Evolutionary conservation across 768 basidiomycete genomes (phyloP), one percentile per base, ranked within the genome.

Genomic region (Tremella yokohamensis): DNA sequence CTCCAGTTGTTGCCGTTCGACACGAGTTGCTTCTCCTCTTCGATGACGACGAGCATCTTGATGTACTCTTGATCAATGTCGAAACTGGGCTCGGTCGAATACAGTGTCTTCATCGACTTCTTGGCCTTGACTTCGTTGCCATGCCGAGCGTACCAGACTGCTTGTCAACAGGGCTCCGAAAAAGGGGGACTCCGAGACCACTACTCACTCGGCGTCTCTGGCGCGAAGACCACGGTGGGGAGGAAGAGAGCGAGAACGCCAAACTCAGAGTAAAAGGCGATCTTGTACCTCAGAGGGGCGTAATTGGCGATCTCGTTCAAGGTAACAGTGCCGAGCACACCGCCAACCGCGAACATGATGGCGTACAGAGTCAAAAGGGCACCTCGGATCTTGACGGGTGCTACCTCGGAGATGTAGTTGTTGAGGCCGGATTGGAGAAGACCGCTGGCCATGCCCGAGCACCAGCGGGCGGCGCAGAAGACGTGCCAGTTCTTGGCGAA

Each of bases 181-280:
- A n/a, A 11, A 11, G 39, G 39, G 39, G n/a, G 11, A 40, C 12
- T 40, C 39, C 39, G 12, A 11, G 39, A 11, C n/a, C n/a, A n/a
- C 11, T 11, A 40, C 39, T 40, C 39, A 40, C 39, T 40, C 29
- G 65, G 65, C 7, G 65, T 60, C 52, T 66, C 65, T 40, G 65
- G 65, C 2, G 54, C 47, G 29, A 60, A 49, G 40, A 63, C 22
- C 12, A 60, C 47, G 50, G 52, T 52, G 1, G 62, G 58, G 1
- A 63, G 16, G 52, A 51, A 63, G 18, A 66, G 6, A 11, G 47
- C 65, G 13, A 63, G 47, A 49, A 66, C 38, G 18, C 52, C 65
- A 29, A 60, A 63, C 47, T 66, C 47, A 15, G 65, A 60, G 56
- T 66, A 63, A 44, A 66, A 63, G 9, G 65, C 64, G 16, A 15